Base-by-base conservation (phyloP, 2,329 filamentous ascomycete species). In the Clarireedia sp. region DNA sequence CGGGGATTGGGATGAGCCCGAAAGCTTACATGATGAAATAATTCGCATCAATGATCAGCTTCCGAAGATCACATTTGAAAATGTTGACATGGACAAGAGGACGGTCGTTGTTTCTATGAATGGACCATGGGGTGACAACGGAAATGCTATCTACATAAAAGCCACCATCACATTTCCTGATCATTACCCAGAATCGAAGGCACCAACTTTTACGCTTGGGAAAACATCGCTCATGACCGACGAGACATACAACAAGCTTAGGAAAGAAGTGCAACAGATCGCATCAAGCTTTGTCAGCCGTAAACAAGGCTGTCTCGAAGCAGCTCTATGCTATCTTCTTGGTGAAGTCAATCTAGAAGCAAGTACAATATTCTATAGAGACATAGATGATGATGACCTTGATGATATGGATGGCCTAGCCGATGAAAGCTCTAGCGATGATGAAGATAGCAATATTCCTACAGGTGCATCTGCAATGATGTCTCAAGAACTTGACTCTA, bases 401-500 rank as follows among this genome's bases (percentile, higher is more conserved):
- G 81, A 81, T 53, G 66, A 69, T 64, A 65, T 80, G 5, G 79
- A 78, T 57, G 80, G 73, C 3, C 69, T 83, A 37, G 78, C 75
- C 29, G 87, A 88, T 56, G 89, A 94, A 61, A 92, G 89, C 62
- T 96, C 90, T 3, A 95, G 88, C 64, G 86, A 90, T 59, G 86
- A 89, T 58, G 88, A 91, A 61, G 89, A 91, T 48, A 72, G 71
- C 12, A 61, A 68, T 59, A 67, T 69, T 45, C 67, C 67, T 26
- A 60, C 66, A n/a, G 66, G 65, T 43, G 62, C 64, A 33, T 69
- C 66, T 8, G 78, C 76, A 12, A 77, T 78, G 53, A 80, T 85
- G 78, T 84, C 81, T 6, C 81, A 83, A 60, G 81, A 85, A 60
- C 72, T 85, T 21, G 76, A 74, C 44, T 74, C 76, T 8, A 81